Base-by-base conservation (phyloP, 1,284 basidiomycete genomes). In the Ustanciosporium gigantosporum region DNA sequence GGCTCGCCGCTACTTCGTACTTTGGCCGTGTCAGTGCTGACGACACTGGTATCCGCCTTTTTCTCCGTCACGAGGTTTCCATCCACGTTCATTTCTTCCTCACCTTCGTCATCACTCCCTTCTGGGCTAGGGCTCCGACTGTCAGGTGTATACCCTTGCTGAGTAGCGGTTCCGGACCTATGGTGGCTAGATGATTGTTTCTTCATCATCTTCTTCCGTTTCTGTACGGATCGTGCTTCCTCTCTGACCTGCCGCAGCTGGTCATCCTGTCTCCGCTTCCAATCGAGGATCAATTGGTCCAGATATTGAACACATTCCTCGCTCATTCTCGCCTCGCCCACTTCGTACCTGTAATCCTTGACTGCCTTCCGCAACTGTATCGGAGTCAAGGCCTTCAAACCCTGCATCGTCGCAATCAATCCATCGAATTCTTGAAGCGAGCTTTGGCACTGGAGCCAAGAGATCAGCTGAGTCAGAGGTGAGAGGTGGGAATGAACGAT, bases 221-320 rank as follows among this genome's bases (percentile, higher is more conserved):
- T 29, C 41, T 53, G 51, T 4, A 55, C 38, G 22, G 14, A 7
- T 21, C 38, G 41, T 23, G 56, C 62, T 29, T 66, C 46, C 22
- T 64, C 56, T n/a, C 21, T 41, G 19, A 49, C 44, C 40, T 64
- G 45, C 13, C 38, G 34, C 20, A 51, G 7, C 36, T 56, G 65
- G 14, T 60, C 66, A 24, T 66, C 50, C 40, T 56, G 53, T 20
- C 65, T 46, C 49, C 88, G 82, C 79, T 95, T 91, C 94, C 94
- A 97, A 75, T 97, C 93, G 70, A 90, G 90, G 78, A 95, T 91
- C 11, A 96, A 81, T 71, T 96, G 92, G 4, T 86, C 88, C 21
- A 98, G 84, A 74, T 97, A 97, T 79, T 95, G 90, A 37, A 85
- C 81, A 73, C 93, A 97, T 77, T 98, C 94, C 20, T 95, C 91